phyloP scores from a whole-genome alignment of 1,139 yeast genomes.

The Candida tetrigidarum region DNA sequence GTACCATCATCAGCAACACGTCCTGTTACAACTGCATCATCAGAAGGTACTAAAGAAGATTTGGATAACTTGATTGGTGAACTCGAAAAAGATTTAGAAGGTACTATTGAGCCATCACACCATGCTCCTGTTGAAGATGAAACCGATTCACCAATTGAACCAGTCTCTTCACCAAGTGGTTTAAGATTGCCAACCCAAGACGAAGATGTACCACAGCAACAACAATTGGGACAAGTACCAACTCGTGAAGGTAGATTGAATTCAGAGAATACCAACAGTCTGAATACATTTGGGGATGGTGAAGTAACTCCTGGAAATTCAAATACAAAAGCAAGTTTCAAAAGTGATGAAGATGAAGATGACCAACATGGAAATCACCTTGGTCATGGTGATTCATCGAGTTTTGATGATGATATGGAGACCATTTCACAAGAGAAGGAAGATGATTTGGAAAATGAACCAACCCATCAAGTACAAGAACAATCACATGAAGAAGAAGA shows the following conservation, averaged over 20 bases:
- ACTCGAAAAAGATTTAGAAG: slow-evolving; percentile 3
- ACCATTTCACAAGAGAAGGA: slow-evolving; percentile 36
- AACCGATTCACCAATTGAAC: slow-evolving; percentile 1
- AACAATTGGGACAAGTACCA: background rate
- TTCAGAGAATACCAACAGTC: background rate
- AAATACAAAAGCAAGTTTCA: slow-evolving; percentile 34
- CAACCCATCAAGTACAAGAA: background rate
- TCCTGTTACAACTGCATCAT: background rate
- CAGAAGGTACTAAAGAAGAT: background rate
- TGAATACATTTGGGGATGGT: slow-evolving; percentile 27
- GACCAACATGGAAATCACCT: slow-evolving; percentile 14
- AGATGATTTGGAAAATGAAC: slow-evolving; percentile 10
- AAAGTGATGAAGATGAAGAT: slow-evolving; percentile 31
- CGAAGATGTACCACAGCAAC: background rate
- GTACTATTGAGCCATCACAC: slow-evolving; percentile 1
- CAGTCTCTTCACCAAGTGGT: background rate
- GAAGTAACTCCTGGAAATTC: slow-evolving; percentile 43
- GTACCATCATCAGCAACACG: slow-evolving; percentile 1
- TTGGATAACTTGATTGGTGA: slow-evolving; percentile 2
- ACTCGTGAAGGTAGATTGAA: slow-evolving; percentile 6
- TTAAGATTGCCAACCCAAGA: slow-evolving; percentile 1
- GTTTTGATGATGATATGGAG: slow-evolving; percentile 40
- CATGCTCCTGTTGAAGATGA: background rate
- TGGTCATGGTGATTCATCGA: slow-evolving; percentile 20
- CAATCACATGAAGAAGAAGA: slow-evolving; percentile 10